Conservation (phyloP, 768 basidiomycete species). For the Galerina sulciceps region DNA sequence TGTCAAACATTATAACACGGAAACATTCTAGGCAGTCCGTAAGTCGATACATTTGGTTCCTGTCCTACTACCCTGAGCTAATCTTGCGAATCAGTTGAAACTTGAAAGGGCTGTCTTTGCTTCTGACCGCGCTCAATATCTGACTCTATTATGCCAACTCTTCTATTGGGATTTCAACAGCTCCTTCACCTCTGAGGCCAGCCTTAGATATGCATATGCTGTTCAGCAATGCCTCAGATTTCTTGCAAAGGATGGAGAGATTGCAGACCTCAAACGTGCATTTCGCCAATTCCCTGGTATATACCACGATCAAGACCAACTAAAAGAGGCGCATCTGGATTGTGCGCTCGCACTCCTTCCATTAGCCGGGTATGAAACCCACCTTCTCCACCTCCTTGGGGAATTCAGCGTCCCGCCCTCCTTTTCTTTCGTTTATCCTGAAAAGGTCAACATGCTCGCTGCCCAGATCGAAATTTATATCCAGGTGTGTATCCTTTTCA, state of each 20-base stretch:
- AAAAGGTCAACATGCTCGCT: too few relatives aligned
- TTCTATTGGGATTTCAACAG: slow-evolving; percentile 7
- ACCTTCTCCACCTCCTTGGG: too few relatives aligned
- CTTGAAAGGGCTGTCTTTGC: not conserved
- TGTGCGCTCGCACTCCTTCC: too few relatives aligned
- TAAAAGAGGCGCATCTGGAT: too few relatives aligned
- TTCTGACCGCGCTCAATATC: not conserved
- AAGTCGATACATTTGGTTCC: not conserved
- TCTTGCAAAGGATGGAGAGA: not conserved
- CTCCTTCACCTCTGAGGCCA: not conserved
- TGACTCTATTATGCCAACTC: slow-evolving; percentile 3
- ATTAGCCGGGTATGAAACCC: too few relatives aligned
- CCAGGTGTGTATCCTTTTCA: too few relatives aligned
- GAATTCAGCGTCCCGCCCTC: too few relatives aligned
- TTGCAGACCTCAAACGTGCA: not conserved
- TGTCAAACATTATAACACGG: not conserved
- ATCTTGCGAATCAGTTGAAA: not conserved
- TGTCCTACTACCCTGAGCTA: not conserved
- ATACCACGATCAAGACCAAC: too few relatives aligned
- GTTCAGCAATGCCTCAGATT: slow-evolving; percentile 1
- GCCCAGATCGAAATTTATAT: too few relatives aligned
- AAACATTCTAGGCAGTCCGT: not conserved
- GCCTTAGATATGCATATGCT: not conserved
- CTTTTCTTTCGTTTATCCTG: too few relatives aligned
- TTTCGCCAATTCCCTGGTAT: slow-evolving; percentile 6